These are phyloP conservation scores for Mortierella antarctica DNA, from an alignment of 192 early-diverging fungal genomes.

Conservation along the genomic window DNA sequence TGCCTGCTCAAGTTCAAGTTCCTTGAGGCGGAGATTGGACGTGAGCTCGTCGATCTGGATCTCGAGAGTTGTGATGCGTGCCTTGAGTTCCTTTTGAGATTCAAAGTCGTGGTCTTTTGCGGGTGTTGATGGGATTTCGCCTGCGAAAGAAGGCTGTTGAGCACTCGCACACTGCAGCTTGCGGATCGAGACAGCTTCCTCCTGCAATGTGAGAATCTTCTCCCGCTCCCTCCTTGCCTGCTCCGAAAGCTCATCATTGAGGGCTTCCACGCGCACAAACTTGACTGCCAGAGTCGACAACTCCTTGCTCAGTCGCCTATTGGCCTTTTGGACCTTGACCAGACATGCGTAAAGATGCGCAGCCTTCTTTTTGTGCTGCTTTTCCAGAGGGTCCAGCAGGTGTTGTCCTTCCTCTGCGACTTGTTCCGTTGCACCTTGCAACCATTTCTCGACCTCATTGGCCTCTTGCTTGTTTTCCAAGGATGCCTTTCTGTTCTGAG, in stretches of 20 bases:
- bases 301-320: slow-evolving; percentile 16
- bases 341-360: slow-evolving; percentile 6
- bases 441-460: background rate
- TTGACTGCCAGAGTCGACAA: slow-evolving; percentile 3
- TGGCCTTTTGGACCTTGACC: slow-evolving; percentile 15
- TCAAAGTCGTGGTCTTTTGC: background rate
- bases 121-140: background rate
- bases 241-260: slow-evolving; percentile 19
- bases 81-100: slow-evolving; percentile 1
- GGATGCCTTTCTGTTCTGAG: background rate
- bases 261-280: slow-evolving; percentile 4
- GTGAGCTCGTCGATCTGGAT: slow-evolving; percentile 20
- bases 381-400: slow-evolving; percentile 23
- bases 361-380: slow-evolving; percentile 13
- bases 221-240: slow-evolving; percentile 1
- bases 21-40: slow-evolving; percentile 18
- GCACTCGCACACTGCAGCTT: background rate
- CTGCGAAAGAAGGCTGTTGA: background rate
- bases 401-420: background rate
- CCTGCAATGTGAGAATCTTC: slow-evolving; percentile 2
- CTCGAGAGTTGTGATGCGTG: slow-evolving; percentile 16
- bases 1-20: slow-evolving; percentile 13
- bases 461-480: background rate
- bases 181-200: background rate
- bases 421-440: background rate